Conservation (phyloP, 176 grass and related monocot species). For the Bonia amplexicaulis region DNA sequence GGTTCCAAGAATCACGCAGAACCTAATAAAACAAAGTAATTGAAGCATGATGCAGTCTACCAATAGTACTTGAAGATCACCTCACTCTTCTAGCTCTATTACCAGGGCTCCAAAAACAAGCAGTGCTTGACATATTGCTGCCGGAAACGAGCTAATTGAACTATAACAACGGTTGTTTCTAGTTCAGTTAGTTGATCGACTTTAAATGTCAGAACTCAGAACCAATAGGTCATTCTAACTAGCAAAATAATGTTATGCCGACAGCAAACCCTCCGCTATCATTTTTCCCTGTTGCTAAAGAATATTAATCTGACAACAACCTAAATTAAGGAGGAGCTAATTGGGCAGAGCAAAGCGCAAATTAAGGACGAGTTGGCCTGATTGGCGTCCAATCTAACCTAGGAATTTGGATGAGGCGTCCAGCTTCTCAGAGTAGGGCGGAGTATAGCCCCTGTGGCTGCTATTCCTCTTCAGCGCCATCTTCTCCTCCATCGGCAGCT, state of each 20-base stretch:
- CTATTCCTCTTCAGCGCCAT: conserved; percentile 40
- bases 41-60: neutral
- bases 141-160: too few species aligned
- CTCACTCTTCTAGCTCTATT: neutral
- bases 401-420: conserved; percentile 27
- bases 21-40: neutral
- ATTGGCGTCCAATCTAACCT: too few species aligned
- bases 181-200: too few species aligned
- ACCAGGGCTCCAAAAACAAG: neutral
- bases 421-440: conserved; percentile 45
- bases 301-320: too few species aligned
- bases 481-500: conserved; percentile 47
- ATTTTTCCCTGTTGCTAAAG: too few species aligned
- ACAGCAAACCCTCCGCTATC: neutral
- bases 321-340: too few species aligned
- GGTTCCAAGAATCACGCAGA: neutral
- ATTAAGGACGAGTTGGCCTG: too few species aligned
- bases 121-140: neutral
- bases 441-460: conserved; percentile 49
- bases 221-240: too few species aligned
- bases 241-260: neutral
- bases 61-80: neutral
- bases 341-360: too few species aligned
- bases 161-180: too few species aligned
- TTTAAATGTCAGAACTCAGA: too few species aligned